Percentiles rank a stretch among this genome's conserved stretches.
phyloP scores from a whole-genome alignment of 306 rosid genomes.

The Castanopsis chinensis region DNA sequence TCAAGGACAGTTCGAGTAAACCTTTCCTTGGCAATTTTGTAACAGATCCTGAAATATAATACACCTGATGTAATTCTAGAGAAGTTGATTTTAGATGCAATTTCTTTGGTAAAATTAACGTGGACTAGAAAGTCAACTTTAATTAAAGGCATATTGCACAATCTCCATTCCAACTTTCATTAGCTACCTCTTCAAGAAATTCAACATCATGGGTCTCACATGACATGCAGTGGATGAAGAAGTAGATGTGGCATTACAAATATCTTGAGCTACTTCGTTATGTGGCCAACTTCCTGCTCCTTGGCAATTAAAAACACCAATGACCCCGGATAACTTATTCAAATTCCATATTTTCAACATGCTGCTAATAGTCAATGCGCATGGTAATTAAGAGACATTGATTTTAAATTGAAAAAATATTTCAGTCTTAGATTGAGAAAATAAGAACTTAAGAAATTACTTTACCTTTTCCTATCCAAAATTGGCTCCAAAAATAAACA shows the following conservation, averaged over 20 bases:
- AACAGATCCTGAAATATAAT: conserved; percentile 48
- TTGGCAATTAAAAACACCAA: conserved; percentile 74
- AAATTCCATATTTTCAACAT: conserved; percentile 70
- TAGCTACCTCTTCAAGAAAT: conserved; percentile 56
- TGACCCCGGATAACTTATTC: conserved; percentile 53
- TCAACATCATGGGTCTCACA: conserved; percentile 54
- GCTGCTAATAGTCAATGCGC: conserved; percentile 29
- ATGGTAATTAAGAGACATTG: not conserved
- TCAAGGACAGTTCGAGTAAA: conserved; percentile 44
- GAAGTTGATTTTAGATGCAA: conserved; percentile 10
- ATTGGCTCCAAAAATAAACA: conserved; percentile 63
- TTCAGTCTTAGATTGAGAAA: not conserved
- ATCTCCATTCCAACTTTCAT: conserved; percentile 64
- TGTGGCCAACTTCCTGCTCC: conserved; percentile 68
- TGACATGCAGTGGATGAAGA: conserved; percentile 34
- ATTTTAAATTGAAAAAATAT: not conserved
- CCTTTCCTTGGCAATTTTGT: conserved; percentile 40
- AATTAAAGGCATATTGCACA: conserved; percentile 49
- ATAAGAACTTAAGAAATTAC: not conserved
- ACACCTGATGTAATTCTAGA: not conserved
- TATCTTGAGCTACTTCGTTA: conserved; percentile 27
- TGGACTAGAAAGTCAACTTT: conserved; percentile 37
- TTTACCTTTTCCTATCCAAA: conserved; percentile 59
- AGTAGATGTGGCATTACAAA: not conserved
- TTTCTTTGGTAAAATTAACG: not conserved